Evolutionary conservation across 106 monocot genomes (phyloP), one percentile per base, ranked within the genome.

Genomic region (Dioscorea zingiberensis): DNA sequence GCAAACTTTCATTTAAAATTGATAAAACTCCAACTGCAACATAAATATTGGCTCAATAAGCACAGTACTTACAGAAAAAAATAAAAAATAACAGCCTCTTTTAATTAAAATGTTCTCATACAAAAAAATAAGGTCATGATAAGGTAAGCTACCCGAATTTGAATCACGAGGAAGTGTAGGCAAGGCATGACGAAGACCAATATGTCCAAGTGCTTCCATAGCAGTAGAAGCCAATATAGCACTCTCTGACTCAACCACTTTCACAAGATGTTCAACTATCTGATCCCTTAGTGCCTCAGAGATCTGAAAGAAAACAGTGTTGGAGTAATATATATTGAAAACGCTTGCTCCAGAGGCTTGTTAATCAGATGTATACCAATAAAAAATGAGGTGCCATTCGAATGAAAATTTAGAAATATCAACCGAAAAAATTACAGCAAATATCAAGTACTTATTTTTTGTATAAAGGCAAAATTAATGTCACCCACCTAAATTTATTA

Each of bases 131-230:
- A 38, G n/a, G 38, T 38, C 38, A 59, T 8, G 22, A 64, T 12
- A 66, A 21, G 17, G 46, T 55, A 58, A 3, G 44, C 7, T 58
- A 98, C 98, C 92, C 75, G 85, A 57, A 55, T 63, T 3, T 13
- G 84, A 81, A 82, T 81, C 54, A 26, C 48, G 80, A 61, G 28
- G 38, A 70, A 89, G 56, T 54, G 28, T 53, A 76, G 98, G 89
- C 67, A 98, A 76, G 54, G 65, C 15, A 73, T 58, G 59, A 63
- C 89, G 79, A 26, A 93, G 71, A 48, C 92, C 92, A 82, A 98
- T 87, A 76, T 92, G 93, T 54, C 89, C 98, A 70, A 98, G 86
- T 63, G 98, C 86, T 80, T 92, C 86, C 93, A 93, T 89, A 48
- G 79, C 85, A 69, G 70, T 66, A 53, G 93, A 86, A 27, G 84